Evolutionary conservation across 345 rosid species (phyloP).

Genomic region (Linum lewisii): DNA sequence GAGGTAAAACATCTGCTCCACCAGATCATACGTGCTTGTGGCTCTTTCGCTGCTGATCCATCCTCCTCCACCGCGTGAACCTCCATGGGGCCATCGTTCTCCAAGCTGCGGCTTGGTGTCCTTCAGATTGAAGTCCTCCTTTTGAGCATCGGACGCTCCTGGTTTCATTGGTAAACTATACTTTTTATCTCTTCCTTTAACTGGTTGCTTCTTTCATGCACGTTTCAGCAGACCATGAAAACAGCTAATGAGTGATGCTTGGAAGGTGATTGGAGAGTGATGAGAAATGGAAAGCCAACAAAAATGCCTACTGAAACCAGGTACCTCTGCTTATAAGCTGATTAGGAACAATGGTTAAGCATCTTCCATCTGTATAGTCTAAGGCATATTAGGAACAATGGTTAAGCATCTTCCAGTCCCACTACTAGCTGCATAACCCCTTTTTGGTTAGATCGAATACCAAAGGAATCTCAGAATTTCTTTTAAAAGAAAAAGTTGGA

Average conservation of each 20-base stretch:
- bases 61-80: constrained; percentile 18
- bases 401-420: constrained; percentile 19
- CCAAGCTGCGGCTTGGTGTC: constrained; percentile 89
- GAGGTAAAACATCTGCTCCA: constrained; percentile 27
- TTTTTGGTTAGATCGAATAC: constrained; percentile 15
- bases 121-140: constrained; percentile 80
- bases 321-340: background rate
- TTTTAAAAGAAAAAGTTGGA: constrained; percentile 2
- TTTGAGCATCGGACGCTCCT: constrained; percentile 30
- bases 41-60: constrained; percentile 27
- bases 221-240: too few species aligned
- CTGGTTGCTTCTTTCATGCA: too few species aligned
- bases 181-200: too few species aligned
- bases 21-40: constrained; percentile 29
- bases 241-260: background rate
- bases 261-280: background rate
- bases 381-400: background rate
- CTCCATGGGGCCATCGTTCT: constrained; percentile 82
- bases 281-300: background rate
- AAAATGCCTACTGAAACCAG: background rate
- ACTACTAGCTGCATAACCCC: constrained; percentile 15
- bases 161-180: constrained; percentile 56
- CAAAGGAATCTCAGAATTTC: constrained; percentile 12
- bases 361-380: constrained; percentile 2
- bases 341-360: background rate